These are phyloP conservation scores for Raphanus hybrid DNA, from an alignment of 441 rosid species.

Conservation along the genomic window DNA sequence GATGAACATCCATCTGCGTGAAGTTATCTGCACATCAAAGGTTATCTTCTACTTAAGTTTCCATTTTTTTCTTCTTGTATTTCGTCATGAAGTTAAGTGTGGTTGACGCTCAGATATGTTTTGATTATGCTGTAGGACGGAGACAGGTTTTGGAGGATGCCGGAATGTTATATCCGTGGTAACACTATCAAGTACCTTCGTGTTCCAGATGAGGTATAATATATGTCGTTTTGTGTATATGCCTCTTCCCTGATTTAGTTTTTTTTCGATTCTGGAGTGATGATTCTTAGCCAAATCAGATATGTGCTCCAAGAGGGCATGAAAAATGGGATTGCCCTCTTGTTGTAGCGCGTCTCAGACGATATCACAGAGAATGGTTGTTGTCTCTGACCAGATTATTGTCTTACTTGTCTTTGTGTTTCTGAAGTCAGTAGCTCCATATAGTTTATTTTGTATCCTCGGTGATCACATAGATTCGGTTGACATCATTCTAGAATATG, in stretches of 20 bases:
- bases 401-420: not conserved
- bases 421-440: not conserved
- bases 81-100: not conserved
- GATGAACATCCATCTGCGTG: conserved; percentile 99
- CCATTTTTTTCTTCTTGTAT: not conserved
- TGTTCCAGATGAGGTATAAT: conserved; percentile 96
- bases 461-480: not conserved
- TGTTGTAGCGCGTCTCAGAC: conserved; percentile 42
- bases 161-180: conserved; percentile 97
- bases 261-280: not conserved
- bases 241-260: conserved; percentile 2
- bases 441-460: not conserved
- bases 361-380: conserved; percentile 45
- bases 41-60: conserved; percentile 35
- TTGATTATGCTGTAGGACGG: conserved; percentile 65
- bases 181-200: conserved; percentile 94
- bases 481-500: not conserved
- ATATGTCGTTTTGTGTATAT: conserved; percentile 8
- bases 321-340: conserved; percentile 27
- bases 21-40: conserved; percentile 99
- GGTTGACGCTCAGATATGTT: conserved; percentile 4
- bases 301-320: no score
- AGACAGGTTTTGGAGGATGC: conserved; percentile 98
- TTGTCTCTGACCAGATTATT: conserved; percentile 3
- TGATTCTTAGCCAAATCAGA: no score